These are phyloP conservation scores for Geopyxis carbonaria DNA, from an alignment of 495 filamentous ascomycete genomes.

Conservation along the genomic window DNA sequence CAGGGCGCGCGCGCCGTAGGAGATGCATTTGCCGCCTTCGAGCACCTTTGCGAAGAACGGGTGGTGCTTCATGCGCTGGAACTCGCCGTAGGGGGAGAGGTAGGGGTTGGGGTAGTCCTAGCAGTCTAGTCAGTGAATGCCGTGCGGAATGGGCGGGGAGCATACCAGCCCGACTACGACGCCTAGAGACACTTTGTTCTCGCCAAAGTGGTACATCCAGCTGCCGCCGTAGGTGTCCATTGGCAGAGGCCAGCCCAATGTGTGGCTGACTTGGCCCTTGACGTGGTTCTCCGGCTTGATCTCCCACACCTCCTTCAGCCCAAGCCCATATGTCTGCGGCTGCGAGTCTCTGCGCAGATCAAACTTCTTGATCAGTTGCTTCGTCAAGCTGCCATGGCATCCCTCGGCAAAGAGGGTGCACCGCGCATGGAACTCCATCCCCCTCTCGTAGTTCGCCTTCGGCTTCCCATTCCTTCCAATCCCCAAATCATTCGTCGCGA, in stretches of 20 bases:
- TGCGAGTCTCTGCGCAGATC: constrained; percentile 78
- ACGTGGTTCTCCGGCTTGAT: constrained; percentile 82
- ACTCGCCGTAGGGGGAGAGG: constrained; percentile 88
- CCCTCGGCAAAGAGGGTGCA: constrained; percentile 91
- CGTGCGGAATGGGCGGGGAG: background rate
- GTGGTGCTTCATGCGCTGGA: constrained; percentile 98
- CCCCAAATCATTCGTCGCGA: constrained; percentile 91
- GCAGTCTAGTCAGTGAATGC: background rate
- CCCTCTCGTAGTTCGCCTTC: constrained; percentile 82
- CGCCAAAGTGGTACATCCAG: constrained; percentile 98
- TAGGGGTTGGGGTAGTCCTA: constrained; percentile 88
- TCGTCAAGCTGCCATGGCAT: constrained; percentile 89
- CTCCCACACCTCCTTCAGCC: constrained; percentile 96
- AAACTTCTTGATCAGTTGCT: constrained; percentile 89
- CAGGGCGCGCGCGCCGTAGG: constrained; percentile 82
- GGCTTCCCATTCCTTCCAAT: constrained; percentile 63
- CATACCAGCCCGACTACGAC: constrained; percentile 65
- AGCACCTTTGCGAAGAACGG: constrained; percentile 66
- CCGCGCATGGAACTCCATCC: constrained; percentile 96
- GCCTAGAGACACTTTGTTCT: constrained; percentile 88
- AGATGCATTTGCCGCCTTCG: constrained; percentile 91
- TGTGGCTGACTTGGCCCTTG: constrained; percentile 71
- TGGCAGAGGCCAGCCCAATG: constrained; percentile 84
- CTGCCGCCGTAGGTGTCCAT: constrained; percentile 85
- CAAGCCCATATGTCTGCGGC: constrained; percentile 86